A percentile compares a stretch with the other conserved stretches of the same genome.
phyloP scores from a whole-genome alignment of 768 basidiomycete species.

The Collybia nuda region DNA sequence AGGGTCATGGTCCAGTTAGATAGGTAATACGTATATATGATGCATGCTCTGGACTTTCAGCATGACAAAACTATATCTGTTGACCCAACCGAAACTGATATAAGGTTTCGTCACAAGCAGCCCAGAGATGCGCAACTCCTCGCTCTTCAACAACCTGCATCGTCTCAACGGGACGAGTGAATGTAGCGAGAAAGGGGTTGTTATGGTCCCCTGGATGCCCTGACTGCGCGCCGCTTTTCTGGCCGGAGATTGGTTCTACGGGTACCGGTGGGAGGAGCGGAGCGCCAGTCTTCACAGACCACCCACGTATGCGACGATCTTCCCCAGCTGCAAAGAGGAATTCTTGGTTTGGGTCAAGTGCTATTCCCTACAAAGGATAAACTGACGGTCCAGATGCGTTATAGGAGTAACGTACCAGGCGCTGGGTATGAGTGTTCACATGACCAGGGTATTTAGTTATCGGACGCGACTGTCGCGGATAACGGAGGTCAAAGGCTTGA shows the following conservation, averaged over 20 bases:
- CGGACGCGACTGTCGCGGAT: constrained; percentile 41
- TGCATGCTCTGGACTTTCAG: no score
- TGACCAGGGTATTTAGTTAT: constrained; percentile 52
- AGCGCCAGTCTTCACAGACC: constrained; percentile 63
- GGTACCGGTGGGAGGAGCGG: constrained; percentile 25
- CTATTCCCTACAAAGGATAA: constrained; percentile 49
- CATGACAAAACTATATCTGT: not conserved
- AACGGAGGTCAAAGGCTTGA: constrained; percentile 63
- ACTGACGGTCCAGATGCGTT: not conserved
- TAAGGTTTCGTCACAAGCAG: constrained; percentile 42
- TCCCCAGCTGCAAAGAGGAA: constrained; percentile 71
- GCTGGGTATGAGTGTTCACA: constrained; percentile 50
- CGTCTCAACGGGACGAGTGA: constrained; percentile 38
- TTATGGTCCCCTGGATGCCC: not conserved
- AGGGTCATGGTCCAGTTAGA: no score
- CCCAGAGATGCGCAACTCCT: constrained; percentile 50
- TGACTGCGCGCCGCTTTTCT: no score
- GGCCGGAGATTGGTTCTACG: not conserved
- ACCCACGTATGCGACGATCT: constrained; percentile 62
- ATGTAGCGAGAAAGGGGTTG: constrained; percentile 33
- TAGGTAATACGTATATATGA: no score
- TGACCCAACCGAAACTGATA: constrained; percentile 43
- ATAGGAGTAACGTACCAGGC: constrained; percentile 44
- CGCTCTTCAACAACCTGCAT: constrained; percentile 49
- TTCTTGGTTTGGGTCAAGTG: constrained; percentile 52